Conservation (phyloP, 129 eudicot species). For the Calendula officinalis region DNA sequence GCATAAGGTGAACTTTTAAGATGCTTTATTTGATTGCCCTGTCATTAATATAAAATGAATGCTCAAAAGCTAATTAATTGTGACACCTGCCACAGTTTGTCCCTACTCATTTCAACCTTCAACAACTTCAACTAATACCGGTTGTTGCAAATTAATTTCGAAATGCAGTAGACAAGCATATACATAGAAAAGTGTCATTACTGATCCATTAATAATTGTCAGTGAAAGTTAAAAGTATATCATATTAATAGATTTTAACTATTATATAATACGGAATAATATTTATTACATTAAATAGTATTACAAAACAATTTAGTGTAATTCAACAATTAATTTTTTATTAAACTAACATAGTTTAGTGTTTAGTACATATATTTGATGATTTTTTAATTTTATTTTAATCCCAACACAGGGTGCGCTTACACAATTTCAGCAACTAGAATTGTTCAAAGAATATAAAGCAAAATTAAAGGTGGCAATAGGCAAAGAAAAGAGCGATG, state of each 20-base stretch:
- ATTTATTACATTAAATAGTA: no score
- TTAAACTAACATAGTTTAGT: no score
- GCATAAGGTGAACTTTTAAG: no score
- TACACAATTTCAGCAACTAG: not conserved
- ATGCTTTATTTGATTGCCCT: no score
- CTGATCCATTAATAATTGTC: no score
- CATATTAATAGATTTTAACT: no score
- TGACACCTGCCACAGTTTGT: not conserved
- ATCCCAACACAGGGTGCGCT: not conserved
- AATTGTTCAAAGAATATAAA: constrained; percentile 7
- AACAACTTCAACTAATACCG: not conserved
- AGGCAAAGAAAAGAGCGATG: not conserved
- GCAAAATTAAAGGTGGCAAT: not conserved
- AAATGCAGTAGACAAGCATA: not conserved
- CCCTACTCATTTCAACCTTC: not conserved
- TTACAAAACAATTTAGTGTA: no score
- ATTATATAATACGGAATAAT: no score
- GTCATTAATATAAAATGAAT: not conserved
- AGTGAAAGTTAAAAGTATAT: no score
- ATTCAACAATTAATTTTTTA: no score
- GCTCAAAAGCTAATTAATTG: not conserved
- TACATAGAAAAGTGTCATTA: not conserved
- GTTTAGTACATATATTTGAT: no score
- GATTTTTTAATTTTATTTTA: not conserved
- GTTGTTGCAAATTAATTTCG: not conserved